Evolutionary conservation across 257 asterid genomes (phyloP).

Genomic region (Solanum gandarillasii): DNA sequence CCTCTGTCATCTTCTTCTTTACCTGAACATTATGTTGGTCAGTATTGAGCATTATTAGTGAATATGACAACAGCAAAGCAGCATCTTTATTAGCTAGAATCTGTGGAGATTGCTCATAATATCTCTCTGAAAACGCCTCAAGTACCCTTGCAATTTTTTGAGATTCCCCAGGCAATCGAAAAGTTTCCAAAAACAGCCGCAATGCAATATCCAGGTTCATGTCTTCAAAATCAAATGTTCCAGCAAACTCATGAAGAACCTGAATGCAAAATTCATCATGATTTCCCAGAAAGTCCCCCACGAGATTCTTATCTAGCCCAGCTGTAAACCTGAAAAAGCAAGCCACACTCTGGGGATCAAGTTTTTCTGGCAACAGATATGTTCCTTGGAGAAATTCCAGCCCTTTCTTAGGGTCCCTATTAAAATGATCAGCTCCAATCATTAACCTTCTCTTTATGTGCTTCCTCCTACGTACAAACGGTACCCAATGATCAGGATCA

Average conservation of each 20-base stretch:
- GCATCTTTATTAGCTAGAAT: constrained; percentile 89
- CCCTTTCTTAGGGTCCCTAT: constrained; percentile 94
- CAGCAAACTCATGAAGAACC: constrained; percentile 92
- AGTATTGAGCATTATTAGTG: constrained; percentile 84
- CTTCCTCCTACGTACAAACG: constrained; percentile 75
- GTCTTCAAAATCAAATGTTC: constrained; percentile 85
- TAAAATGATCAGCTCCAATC: constrained; percentile 97
- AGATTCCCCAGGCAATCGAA: constrained; percentile 92
- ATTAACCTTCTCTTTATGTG: constrained; percentile 83
- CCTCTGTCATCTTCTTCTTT: constrained; percentile 95
- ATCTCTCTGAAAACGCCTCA: constrained; percentile 94
- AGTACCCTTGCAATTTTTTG: constrained; percentile 96
- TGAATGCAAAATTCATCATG: constrained; percentile 95
- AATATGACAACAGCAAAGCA: constrained; percentile 81
- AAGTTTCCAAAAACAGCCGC: constrained; percentile 83
- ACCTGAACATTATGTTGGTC: constrained; percentile 94
- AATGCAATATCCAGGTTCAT: constrained; percentile 88
- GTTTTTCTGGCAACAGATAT: constrained; percentile 86
- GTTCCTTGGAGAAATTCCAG: constrained; percentile 95
- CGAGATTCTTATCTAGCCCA: constrained; percentile 91
- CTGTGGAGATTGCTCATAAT: constrained; percentile 81
- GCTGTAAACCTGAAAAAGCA: constrained; percentile 92
- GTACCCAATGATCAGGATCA: constrained; percentile 87
- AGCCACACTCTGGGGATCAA: constrained; percentile 96
- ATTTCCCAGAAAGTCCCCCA: constrained; percentile 94